Evolutionary conservation across 257 asterid genomes (phyloP).

Genomic region (Penstemon barbatus): DNA sequence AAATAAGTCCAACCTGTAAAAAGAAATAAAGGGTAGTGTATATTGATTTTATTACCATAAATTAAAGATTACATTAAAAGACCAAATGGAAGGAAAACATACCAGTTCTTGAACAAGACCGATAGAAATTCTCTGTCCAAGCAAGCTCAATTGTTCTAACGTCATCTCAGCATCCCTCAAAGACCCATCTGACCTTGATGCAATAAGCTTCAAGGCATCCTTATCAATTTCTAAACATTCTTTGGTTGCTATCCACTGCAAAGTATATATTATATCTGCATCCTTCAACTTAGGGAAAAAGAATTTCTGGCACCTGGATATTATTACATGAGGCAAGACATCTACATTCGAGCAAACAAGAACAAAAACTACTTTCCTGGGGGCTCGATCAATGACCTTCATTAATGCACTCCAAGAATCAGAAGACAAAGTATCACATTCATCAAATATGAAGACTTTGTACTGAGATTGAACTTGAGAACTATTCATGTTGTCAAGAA

Average conservation of each 20-base stretch:
- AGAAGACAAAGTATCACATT: conserved; percentile 63
- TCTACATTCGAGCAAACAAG: conserved; percentile 83
- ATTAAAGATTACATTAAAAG: background rate
- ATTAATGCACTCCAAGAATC: conserved; percentile 77
- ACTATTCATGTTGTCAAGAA: conserved; percentile 47
- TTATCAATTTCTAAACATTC: conserved; percentile 74
- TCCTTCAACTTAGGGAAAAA: conserved; percentile 82
- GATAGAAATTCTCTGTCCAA: conserved; percentile 75
- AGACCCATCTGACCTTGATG: conserved; percentile 88
- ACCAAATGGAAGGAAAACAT: conserved; percentile 16
- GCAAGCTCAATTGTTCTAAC: conserved; percentile 78
- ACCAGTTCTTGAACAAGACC: conserved; percentile 78
- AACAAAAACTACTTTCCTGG: conserved; percentile 67
- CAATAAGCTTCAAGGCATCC: conserved; percentile 85
- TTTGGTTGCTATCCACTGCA: conserved; percentile 76
- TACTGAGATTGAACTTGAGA: conserved; percentile 55
- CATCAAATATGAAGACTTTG: conserved; percentile 74
- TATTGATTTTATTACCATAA: background rate
- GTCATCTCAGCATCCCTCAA: conserved; percentile 97
- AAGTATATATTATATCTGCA: conserved; percentile 68
- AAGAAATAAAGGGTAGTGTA: conserved; percentile 4
- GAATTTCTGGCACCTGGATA: conserved; percentile 91
- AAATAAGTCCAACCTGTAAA: conserved; percentile 85
- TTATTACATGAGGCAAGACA: conserved; percentile 73
- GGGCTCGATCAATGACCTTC: conserved; percentile 73